phyloP scores from a whole-genome alignment of 345 rosid species.

The Leavenworthia alabamica region DNA sequence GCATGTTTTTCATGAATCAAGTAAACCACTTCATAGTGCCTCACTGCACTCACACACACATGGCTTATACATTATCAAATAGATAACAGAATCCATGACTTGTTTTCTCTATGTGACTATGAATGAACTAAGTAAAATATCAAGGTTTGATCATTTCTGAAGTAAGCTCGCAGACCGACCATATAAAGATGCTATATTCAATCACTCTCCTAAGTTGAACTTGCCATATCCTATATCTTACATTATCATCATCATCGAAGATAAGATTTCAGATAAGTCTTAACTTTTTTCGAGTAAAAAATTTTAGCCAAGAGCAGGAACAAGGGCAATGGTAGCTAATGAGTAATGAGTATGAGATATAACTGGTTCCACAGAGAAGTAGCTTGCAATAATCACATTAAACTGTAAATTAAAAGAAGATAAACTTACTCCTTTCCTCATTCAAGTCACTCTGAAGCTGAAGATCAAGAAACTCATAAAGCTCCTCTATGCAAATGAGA shows the following conservation, averaged over 20 bases:
- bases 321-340: not conserved
- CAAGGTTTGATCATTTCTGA: not conserved
- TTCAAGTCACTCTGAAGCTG: slow-evolving; percentile 67
- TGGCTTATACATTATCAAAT: slow-evolving; percentile 2
- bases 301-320: not conserved
- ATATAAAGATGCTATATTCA: not conserved
- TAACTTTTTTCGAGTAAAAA: not conserved
- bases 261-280: not conserved
- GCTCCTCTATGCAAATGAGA: slow-evolving; percentile 49
- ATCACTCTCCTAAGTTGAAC: not conserved
- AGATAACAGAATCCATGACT: not conserved
- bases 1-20: slow-evolving; percentile 82
- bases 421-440: slow-evolving; percentile 57
- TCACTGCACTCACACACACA: slow-evolving; percentile 44
- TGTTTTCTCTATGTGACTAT: not conserved
- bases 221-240: not conserved
- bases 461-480: slow-evolving; percentile 70
- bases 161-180: not conserved
- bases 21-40: slow-evolving; percentile 94
- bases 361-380: too few relatives aligned
- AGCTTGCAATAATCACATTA: too few relatives aligned
- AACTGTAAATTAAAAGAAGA: not conserved
- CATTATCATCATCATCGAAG: not conserved
- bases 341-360: too few relatives aligned
- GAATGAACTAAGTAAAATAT: not conserved